Conservation (phyloP, 345 rosid genomes). For the Brassica juncea region DNA sequence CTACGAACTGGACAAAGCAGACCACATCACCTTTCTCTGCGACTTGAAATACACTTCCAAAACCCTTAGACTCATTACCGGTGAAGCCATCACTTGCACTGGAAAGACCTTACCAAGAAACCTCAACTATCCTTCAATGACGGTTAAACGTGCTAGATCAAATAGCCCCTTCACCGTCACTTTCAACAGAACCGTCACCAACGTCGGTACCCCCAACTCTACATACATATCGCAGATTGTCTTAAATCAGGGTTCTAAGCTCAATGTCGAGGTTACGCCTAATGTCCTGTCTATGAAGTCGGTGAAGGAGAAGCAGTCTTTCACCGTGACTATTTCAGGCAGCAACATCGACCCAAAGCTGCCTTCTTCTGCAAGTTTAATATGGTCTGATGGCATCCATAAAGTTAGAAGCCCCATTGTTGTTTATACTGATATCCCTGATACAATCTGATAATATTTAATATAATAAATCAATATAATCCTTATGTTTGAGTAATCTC, state of each 20-base stretch:
- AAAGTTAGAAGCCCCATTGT: conserved; percentile 21
- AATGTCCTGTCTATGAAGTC: background rate
- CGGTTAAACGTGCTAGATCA: background rate
- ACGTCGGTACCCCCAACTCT: conserved; percentile 48
- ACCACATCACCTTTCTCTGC: conserved; percentile 52
- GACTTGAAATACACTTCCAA: conserved; percentile 31
- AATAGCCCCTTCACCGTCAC: conserved; percentile 20
- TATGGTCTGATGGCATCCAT: conserved; percentile 16
- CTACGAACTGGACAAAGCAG: conserved; percentile 33
- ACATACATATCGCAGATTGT: conserved; percentile 44
- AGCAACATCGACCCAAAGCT: background rate
- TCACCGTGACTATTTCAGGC: conserved; percentile 16
- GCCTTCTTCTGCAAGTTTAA: conserved; percentile 5
- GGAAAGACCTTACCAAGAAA: conserved; percentile 25
- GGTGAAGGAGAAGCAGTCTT: conserved; percentile 12
- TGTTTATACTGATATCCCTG: background rate
- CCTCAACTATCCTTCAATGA: conserved; percentile 60
- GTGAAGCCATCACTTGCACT: conserved; percentile 42
- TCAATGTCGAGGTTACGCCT: conserved; percentile 16
- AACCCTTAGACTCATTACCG: conserved; percentile 26
- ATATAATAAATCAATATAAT: background rate
- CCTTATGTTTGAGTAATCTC: background rate
- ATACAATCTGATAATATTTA: background rate
- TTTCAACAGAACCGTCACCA: conserved; percentile 58
- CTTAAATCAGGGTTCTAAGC: background rate